These are phyloP conservation scores for Phytopythium delawarense DNA, from an alignment of 352 stramenopile genomes.

Conservation along the genomic window DNA sequence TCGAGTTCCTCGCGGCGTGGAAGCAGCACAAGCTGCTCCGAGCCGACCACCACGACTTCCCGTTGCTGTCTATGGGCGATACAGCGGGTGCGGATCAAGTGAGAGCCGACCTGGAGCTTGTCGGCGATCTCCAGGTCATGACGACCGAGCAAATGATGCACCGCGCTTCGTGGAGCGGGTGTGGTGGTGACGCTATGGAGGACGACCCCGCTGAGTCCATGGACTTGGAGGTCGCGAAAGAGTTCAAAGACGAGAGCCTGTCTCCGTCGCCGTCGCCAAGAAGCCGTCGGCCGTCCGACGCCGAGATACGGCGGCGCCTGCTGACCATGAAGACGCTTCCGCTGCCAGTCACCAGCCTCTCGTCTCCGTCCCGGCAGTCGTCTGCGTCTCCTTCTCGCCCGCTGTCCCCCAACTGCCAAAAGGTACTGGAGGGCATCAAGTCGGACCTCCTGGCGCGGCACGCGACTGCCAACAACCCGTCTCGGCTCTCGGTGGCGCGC, in stretches of 20 bases:
- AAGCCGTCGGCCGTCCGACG: slow-evolving; percentile 15
- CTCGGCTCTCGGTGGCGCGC: slow-evolving; percentile 8
- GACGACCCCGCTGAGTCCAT: slow-evolving; percentile 2
- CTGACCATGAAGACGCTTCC: slow-evolving; percentile 23
- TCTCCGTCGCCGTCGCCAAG: not conserved
- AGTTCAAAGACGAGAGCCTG: not conserved
- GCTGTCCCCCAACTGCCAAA: slow-evolving; percentile 33
- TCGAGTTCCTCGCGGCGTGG: slow-evolving; percentile 68
- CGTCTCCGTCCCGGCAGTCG: slow-evolving; percentile 1
- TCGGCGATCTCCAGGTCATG: slow-evolving; percentile 52
- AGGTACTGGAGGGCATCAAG: slow-evolving; percentile 42
- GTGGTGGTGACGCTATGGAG: slow-evolving; percentile 7
- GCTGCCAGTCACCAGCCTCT: not conserved
- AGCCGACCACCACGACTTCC: slow-evolving; percentile 63
- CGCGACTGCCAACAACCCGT: slow-evolving; percentile 12
- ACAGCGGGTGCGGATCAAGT: slow-evolving; percentile 41
- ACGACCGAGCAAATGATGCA: slow-evolving; percentile 23
- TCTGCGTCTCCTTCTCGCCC: slow-evolving; percentile 14
- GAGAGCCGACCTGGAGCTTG: slow-evolving; percentile 54
- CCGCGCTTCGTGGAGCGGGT: not conserved
- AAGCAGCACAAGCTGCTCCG: slow-evolving; percentile 65
- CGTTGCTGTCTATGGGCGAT: slow-evolving; percentile 16
- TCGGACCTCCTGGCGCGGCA: slow-evolving; percentile 31
- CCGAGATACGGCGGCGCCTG: slow-evolving; percentile 30
- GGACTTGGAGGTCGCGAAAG: slow-evolving; percentile 6